phyloP scores from a whole-genome alignment of 1,284 basidiomycete species.

The Trichosporon faecale region DNA sequence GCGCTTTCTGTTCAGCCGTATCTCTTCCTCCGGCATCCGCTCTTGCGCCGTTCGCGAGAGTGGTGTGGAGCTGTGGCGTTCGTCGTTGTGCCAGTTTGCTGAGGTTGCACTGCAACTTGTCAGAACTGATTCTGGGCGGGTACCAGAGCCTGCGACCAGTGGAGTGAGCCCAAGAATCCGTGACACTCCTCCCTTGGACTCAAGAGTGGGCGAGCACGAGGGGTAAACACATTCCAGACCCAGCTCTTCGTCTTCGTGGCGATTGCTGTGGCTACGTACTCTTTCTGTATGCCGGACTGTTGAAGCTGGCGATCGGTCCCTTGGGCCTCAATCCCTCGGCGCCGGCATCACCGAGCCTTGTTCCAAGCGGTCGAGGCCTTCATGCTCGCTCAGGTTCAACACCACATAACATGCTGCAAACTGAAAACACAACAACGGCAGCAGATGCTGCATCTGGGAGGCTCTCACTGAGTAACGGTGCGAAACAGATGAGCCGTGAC shows the following conservation, averaged over 20 bases:
- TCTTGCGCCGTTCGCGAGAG: background rate
- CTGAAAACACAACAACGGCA: no score
- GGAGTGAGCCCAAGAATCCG: no score
- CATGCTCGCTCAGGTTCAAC: no score
- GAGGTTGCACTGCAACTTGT: no score
- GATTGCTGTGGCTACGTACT: background rate
- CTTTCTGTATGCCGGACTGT: background rate
- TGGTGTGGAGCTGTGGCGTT: background rate
- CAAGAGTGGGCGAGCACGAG: background rate
- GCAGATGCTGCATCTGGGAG: background rate
- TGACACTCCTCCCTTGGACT: no score
- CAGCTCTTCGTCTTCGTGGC: background rate
- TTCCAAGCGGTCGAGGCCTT: background rate
- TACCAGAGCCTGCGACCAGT: no score
- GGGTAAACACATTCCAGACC: background rate
- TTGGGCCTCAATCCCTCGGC: background rate
- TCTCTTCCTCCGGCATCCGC: background rate
- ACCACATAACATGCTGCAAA: no score
- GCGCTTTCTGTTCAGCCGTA: background rate
- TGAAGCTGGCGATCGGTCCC: background rate
- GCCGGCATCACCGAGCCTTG: background rate
- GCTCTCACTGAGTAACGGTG: background rate
- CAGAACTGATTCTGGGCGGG: no score
- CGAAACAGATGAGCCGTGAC: background rate
- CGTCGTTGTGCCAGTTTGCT: no score